Conservation (phyloP, 1,284 basidiomycete genomes). For the Sporisorium iseilematis-ciliati region DNA sequence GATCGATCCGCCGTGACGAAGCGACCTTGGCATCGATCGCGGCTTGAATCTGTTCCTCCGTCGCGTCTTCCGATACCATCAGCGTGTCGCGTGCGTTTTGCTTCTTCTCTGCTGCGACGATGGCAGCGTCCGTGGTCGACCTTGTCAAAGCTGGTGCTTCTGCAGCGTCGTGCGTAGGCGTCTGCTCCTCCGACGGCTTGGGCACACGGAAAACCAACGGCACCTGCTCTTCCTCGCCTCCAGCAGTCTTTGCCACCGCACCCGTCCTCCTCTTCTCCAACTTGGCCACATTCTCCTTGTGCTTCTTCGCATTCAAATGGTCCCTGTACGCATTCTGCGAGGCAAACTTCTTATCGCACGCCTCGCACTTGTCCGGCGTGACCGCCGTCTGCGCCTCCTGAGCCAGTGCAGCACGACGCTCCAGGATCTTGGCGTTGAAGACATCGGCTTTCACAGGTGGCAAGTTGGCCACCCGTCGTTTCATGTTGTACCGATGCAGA, state of each 20-base stretch:
- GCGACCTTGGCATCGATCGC: constrained; percentile 64
- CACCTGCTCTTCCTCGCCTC: constrained; percentile 24
- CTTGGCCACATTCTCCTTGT: constrained; percentile 83
- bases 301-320: constrained; percentile 89
- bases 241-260: constrained; percentile 2
- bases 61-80: constrained; percentile 50
- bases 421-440: constrained; percentile 90
- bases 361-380: constrained; percentile 37
- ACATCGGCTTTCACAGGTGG: constrained; percentile 83
- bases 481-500: constrained; percentile 98
- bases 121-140: constrained; percentile 16
- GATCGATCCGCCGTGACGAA: constrained; percentile 61
- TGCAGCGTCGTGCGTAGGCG: constrained; percentile 4
- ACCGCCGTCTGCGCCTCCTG: constrained; percentile 38
- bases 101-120: constrained; percentile 34
- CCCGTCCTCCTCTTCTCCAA: constrained; percentile 21
- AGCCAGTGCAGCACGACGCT: constrained; percentile 43
- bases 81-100: constrained; percentile 40
- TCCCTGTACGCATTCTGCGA: constrained; percentile 89
- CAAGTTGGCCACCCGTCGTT: constrained; percentile 89
- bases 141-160: constrained; percentile 13
- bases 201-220: constrained; percentile 50
- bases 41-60: constrained; percentile 63
- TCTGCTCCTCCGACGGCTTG: constrained; percentile 17
- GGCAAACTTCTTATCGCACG: constrained; percentile 84